Evolutionary conservation across 1,139 yeast genomes (phyloP), one percentile per base, ranked within the genome.

Genomic region (Ogataea hybrid): DNA sequence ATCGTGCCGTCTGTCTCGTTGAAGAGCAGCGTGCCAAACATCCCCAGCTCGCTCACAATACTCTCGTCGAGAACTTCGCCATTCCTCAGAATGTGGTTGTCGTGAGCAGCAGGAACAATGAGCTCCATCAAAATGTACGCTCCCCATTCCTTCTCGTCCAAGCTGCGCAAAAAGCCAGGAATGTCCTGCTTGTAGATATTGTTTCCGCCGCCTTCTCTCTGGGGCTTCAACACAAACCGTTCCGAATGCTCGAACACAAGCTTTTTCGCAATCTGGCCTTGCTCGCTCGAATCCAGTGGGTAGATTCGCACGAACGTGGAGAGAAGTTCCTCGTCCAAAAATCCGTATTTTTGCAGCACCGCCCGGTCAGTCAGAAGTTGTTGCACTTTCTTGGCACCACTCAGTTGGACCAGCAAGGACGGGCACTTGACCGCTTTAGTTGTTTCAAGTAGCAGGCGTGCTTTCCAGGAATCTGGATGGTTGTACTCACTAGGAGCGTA

Each of bases 141-240:
- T 23, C 80, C 82, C 97, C 97, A 90, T 29, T 84, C 84, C 18
- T 71, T 66, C 56, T 83, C 79, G n/a, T 81, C 79, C 8, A 86
- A 60, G 0, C 69, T 56, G 15, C 73, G 62, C 53, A 92, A 68
- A 58, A 87, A 90, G 0, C 48, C 67, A 2, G 97, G 96, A 43
- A 92, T 92, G 52, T 87, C 84, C 35, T 77, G 77, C 56, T 86
- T 86, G 67, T 92, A 92, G 41, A 92, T 75, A 61, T 92, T 92
- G 64, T 92, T 89, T 17, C 98, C 98, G 17, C 84, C 84, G 28
- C 98, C 98, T 69, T 92, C 98, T 68, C 98, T 78, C 65, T 94
- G 98, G 3, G 98, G 98, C 60, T 92, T 92, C 55, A 92, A 71
- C 1, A 92, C 98, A 62, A 71, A 92, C 27, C 73, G 72, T 45